Evolutionary conservation across 140 eudicot species (phyloP), one percentile per base, ranked within the genome.

Genomic region (Bidens hawaiensis): DNA sequence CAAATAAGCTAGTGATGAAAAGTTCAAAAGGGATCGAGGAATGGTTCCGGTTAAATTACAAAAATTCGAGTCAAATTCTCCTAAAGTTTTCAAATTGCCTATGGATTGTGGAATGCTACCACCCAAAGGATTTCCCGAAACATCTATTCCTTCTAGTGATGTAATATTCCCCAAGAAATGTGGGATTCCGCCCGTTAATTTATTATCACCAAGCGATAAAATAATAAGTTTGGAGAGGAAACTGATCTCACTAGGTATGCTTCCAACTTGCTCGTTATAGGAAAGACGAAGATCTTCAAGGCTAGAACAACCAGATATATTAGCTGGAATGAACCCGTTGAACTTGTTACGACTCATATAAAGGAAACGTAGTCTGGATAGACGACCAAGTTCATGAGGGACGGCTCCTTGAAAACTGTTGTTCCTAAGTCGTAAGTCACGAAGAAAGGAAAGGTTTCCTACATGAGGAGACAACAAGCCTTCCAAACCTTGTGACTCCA

Each of bases 391-490:
- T 15, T 55, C 62, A 25, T 30, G 34, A 30, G 34, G 4, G 21
- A 53, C 27, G 23, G 6, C 22, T 14, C 60, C 60, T 25, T 53
- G 60, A 53, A 53, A 53, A 12, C 23, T 53, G 38, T 53, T 53
- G 21, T 53, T 52, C 0, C 0, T 0, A 0, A 53, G 21, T 1
- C 0, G 3, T 4, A 53, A 11, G 12, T 1, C 40, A 52, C 6
- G 11, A 6, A 53, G 60, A 22, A 53, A 53, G 40, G 36, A 25
- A 13, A 53, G 60, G 21, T 26, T 53, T 22, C 60, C 60, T 23
- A 53, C 22, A 53, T 53, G 40, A 14, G 60, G 60, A 26, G 60
- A 53, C 22, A 53, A 27, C 3, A 1, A 25, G 22, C 60, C 60
- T 53, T 53, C 38, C 2, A 53, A 21, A 27, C 60, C 60, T 25